Evolutionary conservation across 495 filamentous ascomycete genomes (phyloP), one percentile per base, ranked within the genome.

Genomic region (Cairneyella variabilis): DNA sequence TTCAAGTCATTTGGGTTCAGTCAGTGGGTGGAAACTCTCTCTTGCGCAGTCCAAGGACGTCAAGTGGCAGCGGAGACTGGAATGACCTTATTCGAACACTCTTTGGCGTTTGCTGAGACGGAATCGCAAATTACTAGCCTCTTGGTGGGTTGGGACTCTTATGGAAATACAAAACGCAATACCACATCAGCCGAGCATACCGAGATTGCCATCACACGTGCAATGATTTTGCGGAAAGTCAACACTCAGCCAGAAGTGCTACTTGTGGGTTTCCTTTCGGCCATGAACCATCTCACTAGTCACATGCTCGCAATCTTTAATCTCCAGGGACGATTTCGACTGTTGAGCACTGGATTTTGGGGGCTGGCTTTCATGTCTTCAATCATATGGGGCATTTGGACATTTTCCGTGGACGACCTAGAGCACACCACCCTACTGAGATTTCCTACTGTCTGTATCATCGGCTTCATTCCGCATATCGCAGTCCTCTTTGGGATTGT

Each of bases 61-160:
- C 75, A 77, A 3, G 76, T 86, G 5, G 79, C 84, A 53, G 84
- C 90, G 0, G 93, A 97, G 69, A 93, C 90, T 0, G 90, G 91
- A 5, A 97, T 97, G 89, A 96, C 91, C 0, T 79, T 97, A 17
- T 93, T 98, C 64, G 93, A 98, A 59, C 90, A 96, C 64, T 97
- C 93, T 0, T 73, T 98, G 12, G 93, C 93, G 0, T 98, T 97
- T 68, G 90, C 93, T 1, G 95, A 98, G 66, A 90, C 93, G 3
- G 95, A 98, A 64, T 85, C 89, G 10, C 84, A 89, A 56, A 81
- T 95, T 36, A 80, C 84, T 61, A 84, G 79, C 50, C 83, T 86
- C 3, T 76, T 95, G 2, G 88, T 85, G 2, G 88, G 86, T 2
- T 80, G 88, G 58, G 79, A 82, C 9, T 58, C 85, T 14, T 86